Evolutionary conservation across 331 rosid genomes (phyloP), one percentile per base, ranked within the genome.

Genomic region (Arachis monticola): DNA sequence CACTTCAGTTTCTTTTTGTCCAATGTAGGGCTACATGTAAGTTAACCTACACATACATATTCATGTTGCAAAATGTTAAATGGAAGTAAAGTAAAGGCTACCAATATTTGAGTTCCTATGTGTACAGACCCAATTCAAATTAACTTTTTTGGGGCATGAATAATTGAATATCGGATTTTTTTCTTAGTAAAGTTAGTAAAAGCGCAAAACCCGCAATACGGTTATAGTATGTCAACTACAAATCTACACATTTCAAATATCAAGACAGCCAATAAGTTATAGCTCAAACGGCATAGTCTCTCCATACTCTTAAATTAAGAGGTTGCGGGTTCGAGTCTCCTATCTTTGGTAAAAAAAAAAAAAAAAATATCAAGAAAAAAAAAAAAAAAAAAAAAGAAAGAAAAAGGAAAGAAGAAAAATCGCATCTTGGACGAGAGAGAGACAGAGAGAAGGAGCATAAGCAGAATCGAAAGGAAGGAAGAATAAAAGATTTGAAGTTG

Each of bases 51-150:
- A 14, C 40, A 44, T 8, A 14, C 40, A 44, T 14, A n/a, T 53
- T 4, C 6, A 12, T 42, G 57, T 32, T 8, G 48, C 12, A 60
- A 8, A 61, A 76, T 31, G 40, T 76, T 9, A 46, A 63, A 38
- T 55, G 63, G 35, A 55, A 74, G 73, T 35, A 70, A 76, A 67
- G 35, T 46, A 70, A 76, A 67, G 35, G 63, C 52, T 7, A 63
- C 7, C 7, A 3, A 11, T 5, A 38, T 17, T 42, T 58, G 72
- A 70, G 50, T 27, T 70, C 44, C 67, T 31, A 60, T 50, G 42
- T 38, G 17, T 30, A 58, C 10, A 69, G 70, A 69, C 58, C 60
- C 30, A 69, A 63, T 64, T 61, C 30, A 74, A 52, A 75, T 41
- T 10, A 70, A 27, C 9, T 45, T 74, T 38, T 60, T 6, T 0